phyloP scores from a whole-genome alignment of 192 early-diverging fungal genomes.

The Rhizophagus sp. region DNA sequence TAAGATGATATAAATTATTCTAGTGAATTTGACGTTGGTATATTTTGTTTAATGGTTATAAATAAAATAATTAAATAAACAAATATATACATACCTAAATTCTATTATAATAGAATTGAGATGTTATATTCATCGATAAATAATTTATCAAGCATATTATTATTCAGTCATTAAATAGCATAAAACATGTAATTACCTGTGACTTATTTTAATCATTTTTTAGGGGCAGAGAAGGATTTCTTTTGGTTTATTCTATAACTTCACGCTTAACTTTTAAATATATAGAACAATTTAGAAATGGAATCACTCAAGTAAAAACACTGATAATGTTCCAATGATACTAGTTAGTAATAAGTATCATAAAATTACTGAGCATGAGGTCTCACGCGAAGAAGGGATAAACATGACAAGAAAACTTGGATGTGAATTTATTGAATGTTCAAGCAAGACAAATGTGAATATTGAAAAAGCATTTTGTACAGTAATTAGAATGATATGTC shows the following conservation, averaged over 20 bases:
- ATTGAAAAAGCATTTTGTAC: constrained; percentile 87
- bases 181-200: too few species aligned
- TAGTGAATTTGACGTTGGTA: too few species aligned
- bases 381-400: constrained; percentile 80
- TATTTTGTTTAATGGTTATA: not conserved
- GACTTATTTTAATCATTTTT: too few species aligned
- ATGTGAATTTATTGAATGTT: constrained; percentile 88
- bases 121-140: too few species aligned
- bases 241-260: constrained; percentile 90
- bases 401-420: constrained; percentile 70
- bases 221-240: constrained; percentile 79
- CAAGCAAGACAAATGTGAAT: constrained; percentile 87
- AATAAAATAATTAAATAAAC: too few species aligned
- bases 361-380: constrained; percentile 77
- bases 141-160: too few species aligned
- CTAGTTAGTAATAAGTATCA: constrained; percentile 95
- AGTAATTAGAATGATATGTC: constrained; percentile 80
- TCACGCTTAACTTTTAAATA: constrained; percentile 86
- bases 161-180: too few species aligned
- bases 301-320: constrained; percentile 89
- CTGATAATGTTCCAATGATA: constrained; percentile 83
- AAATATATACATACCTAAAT: too few species aligned
- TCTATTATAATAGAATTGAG: not conserved
- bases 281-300: constrained; percentile 80
- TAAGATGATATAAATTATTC: not conserved